These are phyloP conservation scores for Trebouxia sp. DNA, from an alignment of 139 green algal species.

Conservation along the genomic window DNA sequence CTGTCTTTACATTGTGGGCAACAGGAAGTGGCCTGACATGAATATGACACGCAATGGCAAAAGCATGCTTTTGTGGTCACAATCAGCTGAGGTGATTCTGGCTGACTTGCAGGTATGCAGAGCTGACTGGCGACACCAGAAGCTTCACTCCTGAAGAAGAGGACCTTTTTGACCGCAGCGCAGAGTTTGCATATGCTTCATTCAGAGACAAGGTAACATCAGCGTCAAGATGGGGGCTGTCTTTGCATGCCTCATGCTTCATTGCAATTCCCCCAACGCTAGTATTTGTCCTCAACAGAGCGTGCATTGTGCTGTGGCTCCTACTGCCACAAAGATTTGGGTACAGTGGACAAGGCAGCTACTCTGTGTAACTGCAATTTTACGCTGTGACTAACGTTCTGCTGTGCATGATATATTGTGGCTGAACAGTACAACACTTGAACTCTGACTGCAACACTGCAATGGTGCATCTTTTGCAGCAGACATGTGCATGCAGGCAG, in stretches of 20 bases:
- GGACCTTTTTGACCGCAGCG: constrained; percentile 73
- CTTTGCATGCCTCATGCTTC: too few relatives aligned
- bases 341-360: not conserved
- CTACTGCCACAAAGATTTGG: not conserved
- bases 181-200: constrained; percentile 78
- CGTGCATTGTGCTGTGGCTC: not conserved
- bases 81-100: too few relatives aligned
- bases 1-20: not conserved
- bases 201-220: constrained; percentile 86
- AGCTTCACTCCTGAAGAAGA: constrained; percentile 84
- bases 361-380: not conserved
- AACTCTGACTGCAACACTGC: too few relatives aligned
- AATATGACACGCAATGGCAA: not conserved
- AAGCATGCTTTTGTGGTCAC: too few relatives aligned
- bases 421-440: too few relatives aligned
- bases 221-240: not conserved
- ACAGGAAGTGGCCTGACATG: not conserved
- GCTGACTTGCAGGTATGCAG: constrained; percentile 76
- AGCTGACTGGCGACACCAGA: constrained; percentile 77
- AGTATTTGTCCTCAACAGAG: not conserved
- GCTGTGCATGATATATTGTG: too few relatives aligned
- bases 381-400: not conserved
- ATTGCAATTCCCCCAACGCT: not conserved
- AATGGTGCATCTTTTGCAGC: not conserved
- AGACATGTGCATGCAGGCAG: not conserved